Base-by-base conservation (phyloP, 2,329 filamentous ascomycete genomes). In the Beauveria rudraprayagi region DNA sequence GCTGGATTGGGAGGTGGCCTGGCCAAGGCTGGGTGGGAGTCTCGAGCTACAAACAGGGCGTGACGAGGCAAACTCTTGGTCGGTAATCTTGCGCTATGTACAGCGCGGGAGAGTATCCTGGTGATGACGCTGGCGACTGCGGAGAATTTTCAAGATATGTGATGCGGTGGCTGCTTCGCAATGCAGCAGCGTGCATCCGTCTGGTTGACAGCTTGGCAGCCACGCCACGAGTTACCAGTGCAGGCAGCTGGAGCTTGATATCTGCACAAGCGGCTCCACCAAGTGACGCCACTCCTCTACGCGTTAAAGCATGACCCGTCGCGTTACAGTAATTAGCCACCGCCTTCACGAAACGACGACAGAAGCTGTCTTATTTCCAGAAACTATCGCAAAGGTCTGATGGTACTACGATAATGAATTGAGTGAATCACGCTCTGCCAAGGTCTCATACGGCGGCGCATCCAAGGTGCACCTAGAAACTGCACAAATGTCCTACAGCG, bases 281-380 rank as follows among this genome's bases (percentile, higher is more conserved):
- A 37, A 30, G 60, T 61, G 53, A 61, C 60, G 60, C 60, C 60
- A 61, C 60, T 46, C 28, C 48, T 60, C 50, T 41, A 53, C 57
- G 57, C 50, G 57, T 60, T 54, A 46, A 54, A 40, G 14, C 34
- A 37, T 16, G 40, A 60, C 52, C 7, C 14, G 11, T 60, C 57
- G 57, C 57, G 57, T 60, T 46, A 28, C 41, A 50, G 22, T 22
- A 22, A 22, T 41, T 40, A 54, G 41, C 46, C 46, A 58, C 48
- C 14, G 47, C 28, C 17, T 17, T 11, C 5, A 30, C 30, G n/a
- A 41, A n/a, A 24, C 40, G 41, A 59, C 37, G 47, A 44, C 10
- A 11, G n/a, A 30, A 10, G 3, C 34, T 37, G 17, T 51, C 44
- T 3, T 26, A 24, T 4, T 22, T 2, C 3, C 26, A 8, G 11